A percentile compares a stretch with the other conserved stretches of the same genome.
Conservation (phyloP, 1,139 yeast species). For the Candida dubliniensis region DNA sequence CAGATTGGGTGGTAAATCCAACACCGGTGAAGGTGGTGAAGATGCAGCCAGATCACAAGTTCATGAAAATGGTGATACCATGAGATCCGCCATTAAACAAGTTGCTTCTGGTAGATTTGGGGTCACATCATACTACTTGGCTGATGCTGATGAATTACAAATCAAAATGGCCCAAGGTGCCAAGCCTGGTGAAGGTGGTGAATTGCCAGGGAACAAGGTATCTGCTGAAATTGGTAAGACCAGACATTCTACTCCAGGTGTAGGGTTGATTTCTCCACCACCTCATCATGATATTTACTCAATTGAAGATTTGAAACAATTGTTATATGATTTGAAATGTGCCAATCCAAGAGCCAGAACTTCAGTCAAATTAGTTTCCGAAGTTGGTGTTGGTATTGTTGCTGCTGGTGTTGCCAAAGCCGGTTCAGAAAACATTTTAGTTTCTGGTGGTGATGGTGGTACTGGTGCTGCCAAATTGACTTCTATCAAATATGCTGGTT, state of each 20-base stretch:
- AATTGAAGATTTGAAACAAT: conserved; percentile 95
- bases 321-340: conserved; percentile 94
- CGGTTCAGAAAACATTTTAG: conserved; percentile 92
- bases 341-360: conserved; percentile 96
- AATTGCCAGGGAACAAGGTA: conserved; percentile 93
- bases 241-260: conserved; percentile 95
- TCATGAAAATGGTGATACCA: conserved; percentile 86
- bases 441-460: conserved; percentile 99
- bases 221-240: conserved; percentile 87
- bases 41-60: conserved; percentile 87
- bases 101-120: conserved; percentile 98
- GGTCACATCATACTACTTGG: conserved; percentile 89
- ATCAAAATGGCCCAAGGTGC: conserved; percentile 99
- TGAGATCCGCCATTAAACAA: conserved; percentile 97
- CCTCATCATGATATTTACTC: conserved; percentile 99
- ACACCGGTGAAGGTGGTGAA: conserved; percentile 99
- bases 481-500: conserved; percentile 93
- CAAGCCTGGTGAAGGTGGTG: conserved; percentile 99
- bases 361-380: conserved; percentile 93
- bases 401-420: conserved; percentile 99
- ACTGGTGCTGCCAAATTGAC: conserved; percentile 99
- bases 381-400: conserved; percentile 98
- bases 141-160: conserved; percentile 97
- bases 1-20: conserved; percentile 94
- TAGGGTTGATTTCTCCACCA: conserved; percentile 96